phyloP scores from a whole-genome alignment of 345 rosid genomes.

The Turritis glabra region DNA sequence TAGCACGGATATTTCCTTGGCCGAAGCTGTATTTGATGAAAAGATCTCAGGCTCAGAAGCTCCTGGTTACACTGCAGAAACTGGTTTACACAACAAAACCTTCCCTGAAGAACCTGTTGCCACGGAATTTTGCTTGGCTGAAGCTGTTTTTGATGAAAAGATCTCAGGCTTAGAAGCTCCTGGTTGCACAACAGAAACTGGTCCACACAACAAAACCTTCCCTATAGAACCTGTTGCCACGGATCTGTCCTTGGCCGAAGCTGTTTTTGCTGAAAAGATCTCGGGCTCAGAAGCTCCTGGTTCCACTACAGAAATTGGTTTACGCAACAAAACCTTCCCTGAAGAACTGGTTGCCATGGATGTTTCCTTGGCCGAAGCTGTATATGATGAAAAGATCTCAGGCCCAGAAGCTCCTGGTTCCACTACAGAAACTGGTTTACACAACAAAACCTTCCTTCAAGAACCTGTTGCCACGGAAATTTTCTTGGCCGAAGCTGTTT shows the following conservation, averaged over 20 bases:
- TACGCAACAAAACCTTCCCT: background rate
- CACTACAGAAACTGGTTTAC: background rate
- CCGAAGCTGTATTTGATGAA: conserved; percentile 23
- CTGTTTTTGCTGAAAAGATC: too few species aligned
- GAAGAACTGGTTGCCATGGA: conserved; percentile 11
- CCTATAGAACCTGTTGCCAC: conserved; percentile 23
- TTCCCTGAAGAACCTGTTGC: background rate
- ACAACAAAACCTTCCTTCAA: background rate
- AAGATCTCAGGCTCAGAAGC: conserved; percentile 1
- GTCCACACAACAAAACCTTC: background rate
- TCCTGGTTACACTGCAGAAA: background rate
- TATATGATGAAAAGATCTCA: conserved; percentile 12
- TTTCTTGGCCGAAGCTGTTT: background rate
- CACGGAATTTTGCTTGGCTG: background rate
- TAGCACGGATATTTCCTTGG: conserved; percentile 11
- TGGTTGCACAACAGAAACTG: background rate
- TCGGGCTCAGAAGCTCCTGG: conserved; percentile 7
- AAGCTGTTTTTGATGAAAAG: background rate
- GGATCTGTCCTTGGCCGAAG: conserved; percentile 31
- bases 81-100: background rate
- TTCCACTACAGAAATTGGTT: conserved; percentile 17
- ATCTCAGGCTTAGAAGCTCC: conserved; percentile 10
- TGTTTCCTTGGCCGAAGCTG: background rate
- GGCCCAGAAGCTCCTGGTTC: conserved; percentile 3
- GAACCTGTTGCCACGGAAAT: background rate